Conservation (phyloP, 768 basidiomycete species). For the Suillus brevipes region DNA sequence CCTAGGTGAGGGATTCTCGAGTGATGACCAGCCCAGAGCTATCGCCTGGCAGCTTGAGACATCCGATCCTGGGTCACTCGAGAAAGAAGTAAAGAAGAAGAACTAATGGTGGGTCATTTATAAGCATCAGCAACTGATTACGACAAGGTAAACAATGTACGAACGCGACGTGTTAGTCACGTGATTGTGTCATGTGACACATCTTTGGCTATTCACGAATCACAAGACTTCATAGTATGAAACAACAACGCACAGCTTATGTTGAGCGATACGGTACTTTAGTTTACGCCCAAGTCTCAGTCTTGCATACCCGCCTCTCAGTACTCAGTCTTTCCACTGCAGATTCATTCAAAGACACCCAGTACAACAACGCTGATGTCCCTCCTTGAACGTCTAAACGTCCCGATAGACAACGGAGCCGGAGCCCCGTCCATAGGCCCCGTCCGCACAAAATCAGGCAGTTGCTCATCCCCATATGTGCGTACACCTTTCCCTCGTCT, state of each 20-base stretch:
- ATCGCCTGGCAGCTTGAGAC: no score
- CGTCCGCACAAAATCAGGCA: constrained; percentile 31
- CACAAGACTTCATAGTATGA: no score
- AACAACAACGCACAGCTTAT: constrained; percentile 26
- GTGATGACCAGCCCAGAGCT: no score
- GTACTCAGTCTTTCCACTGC: background rate
- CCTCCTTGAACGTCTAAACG: constrained; percentile 31
- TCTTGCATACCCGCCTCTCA: background rate
- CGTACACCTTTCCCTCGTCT: constrained; percentile 29
- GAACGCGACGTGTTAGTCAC: no score
- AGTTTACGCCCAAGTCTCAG: background rate
- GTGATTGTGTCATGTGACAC: no score
- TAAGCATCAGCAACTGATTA: no score
- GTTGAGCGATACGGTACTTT: background rate
- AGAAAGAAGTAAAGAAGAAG: no score
- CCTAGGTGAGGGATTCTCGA: no score
- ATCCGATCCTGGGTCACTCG: no score
- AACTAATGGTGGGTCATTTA: no score
- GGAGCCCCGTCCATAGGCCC: constrained; percentile 20
- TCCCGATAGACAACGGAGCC: constrained; percentile 21
- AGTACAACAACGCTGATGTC: constrained; percentile 20
- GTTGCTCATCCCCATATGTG: constrained; percentile 35
- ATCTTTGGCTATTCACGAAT: no score
- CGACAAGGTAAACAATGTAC: no score
- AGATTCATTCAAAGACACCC: background rate